Conservation (phyloP, 2,329 filamentous ascomycete species). For the Alternaria gansuensis region DNA sequence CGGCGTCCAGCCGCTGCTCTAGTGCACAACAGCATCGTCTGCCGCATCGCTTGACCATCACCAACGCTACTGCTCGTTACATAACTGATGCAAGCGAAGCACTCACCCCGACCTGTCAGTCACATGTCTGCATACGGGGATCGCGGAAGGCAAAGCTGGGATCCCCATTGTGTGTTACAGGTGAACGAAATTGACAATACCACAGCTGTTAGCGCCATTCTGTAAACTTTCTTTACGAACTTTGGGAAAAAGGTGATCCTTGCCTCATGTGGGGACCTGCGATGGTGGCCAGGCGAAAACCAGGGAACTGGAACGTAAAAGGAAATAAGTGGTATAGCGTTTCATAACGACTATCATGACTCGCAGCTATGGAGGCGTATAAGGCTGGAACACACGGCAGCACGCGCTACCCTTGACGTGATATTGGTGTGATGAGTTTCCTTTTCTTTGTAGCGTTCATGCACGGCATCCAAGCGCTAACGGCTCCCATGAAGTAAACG, state of each 20-base stretch:
- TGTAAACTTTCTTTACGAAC: conserved; percentile 10
- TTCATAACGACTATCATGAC: conserved; percentile 11
- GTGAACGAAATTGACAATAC: conserved; percentile 7
- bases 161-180: conserved; percentile 7
- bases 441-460: conserved; percentile 2
- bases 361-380: conserved; percentile 12
- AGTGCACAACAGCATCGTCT: conserved; percentile 9
- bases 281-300: conserved; percentile 7
- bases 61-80: conserved; percentile 14
- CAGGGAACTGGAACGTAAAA: conserved; percentile 8
- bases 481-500: conserved; percentile 1
- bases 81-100: conserved; percentile 11
- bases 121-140: conserved; percentile 11
- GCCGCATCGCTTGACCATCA: conserved; percentile 7
- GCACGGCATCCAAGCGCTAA: conserved; percentile 3
- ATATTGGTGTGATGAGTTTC: conserved; percentile 1
- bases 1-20: conserved; percentile 14
- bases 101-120: conserved; percentile 15
- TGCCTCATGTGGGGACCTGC: conserved; percentile 12
- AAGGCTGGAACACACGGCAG: conserved; percentile 21
- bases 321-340: conserved; percentile 8
- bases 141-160: conserved; percentile 2
- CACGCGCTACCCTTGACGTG: conserved; percentile 6
- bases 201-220: conserved; percentile 13
- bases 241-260: conserved; percentile 6